Evolutionary conservation across 768 basidiomycete species (phyloP).

Genomic region (Mrakia frigida): DNA sequence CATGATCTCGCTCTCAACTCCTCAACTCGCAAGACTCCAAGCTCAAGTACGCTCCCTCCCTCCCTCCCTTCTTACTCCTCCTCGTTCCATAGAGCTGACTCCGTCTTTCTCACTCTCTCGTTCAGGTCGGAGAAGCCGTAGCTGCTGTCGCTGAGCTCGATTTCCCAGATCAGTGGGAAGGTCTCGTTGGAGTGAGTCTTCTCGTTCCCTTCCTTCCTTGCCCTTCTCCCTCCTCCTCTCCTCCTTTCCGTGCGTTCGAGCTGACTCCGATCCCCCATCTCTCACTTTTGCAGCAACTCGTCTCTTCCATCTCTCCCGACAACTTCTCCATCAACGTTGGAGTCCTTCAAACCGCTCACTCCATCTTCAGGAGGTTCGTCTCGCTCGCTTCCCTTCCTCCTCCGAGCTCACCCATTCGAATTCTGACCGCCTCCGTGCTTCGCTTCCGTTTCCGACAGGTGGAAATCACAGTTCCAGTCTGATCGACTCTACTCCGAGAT

Average conservation of each 20-base stretch:
- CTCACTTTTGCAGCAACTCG: conserved; percentile 64
- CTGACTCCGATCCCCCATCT: background rate
- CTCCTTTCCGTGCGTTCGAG: conserved; percentile 9
- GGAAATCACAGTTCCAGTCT: conserved; percentile 84
- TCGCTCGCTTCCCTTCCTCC: background rate
- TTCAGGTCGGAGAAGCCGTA: conserved; percentile 86
- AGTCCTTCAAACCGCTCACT: conserved; percentile 89
- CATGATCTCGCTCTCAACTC: conserved; percentile 77
- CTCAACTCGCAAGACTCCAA: conserved; percentile 39
- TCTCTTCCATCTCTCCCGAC: conserved; percentile 67
- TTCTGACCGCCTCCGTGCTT: background rate
- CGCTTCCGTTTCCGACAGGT: conserved; percentile 60
- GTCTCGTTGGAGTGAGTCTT: conserved; percentile 76
- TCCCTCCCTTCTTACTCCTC: background rate
- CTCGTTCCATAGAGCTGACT: background rate
- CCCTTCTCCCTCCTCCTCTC: background rate
- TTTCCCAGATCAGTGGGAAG: conserved; percentile 82
- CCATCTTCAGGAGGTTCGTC: conserved; percentile 64
- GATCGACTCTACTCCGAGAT: conserved; percentile 83
- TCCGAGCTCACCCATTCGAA: background rate
- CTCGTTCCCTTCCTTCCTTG: background rate
- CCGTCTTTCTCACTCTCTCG: background rate
- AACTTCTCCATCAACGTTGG: conserved; percentile 83
- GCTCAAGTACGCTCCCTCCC: conserved; percentile 25
- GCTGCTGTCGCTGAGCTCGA: conserved; percentile 85